These are phyloP conservation scores for Trichophyton equinum DNA, from an alignment of 2,329 filamentous ascomycete genomes.

Conservation along the genomic window DNA sequence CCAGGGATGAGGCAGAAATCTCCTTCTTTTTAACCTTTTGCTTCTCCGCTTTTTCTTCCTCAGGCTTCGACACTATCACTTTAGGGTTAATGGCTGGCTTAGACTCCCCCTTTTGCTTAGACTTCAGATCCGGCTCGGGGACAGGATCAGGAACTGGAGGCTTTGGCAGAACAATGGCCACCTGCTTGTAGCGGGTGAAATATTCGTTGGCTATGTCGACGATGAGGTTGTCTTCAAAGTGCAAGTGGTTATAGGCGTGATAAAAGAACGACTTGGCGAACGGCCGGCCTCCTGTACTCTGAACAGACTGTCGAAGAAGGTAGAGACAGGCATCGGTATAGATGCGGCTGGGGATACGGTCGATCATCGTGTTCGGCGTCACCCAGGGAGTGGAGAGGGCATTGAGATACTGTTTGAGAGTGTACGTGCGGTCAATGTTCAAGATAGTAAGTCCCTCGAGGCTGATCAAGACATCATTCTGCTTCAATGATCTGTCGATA, in stretches of 20 bases:
- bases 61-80: background rate
- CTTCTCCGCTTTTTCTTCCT: background rate
- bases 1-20: background rate
- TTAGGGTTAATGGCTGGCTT: conserved; percentile 9
- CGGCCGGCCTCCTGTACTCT: conserved; percentile 29
- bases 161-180: conserved; percentile 28
- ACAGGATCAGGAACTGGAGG: conserved; percentile 8
- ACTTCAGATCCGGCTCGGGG: conserved; percentile 12
- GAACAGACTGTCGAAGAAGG: conserved; percentile 30
- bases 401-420: conserved; percentile 32
- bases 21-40: background rate
- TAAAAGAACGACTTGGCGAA: conserved; percentile 35
- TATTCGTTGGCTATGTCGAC: conserved; percentile 27
- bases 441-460: conserved; percentile 34
- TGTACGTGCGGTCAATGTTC: conserved; percentile 35
- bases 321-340: conserved; percentile 30
- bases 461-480: conserved; percentile 34
- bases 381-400: conserved; percentile 23
- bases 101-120: conserved; percentile 15
- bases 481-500: conserved; percentile 31
- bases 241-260: conserved; percentile 31
- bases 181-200: conserved; percentile 23
- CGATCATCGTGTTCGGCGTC: background rate
- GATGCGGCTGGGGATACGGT: conserved; percentile 20
- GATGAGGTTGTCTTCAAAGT: conserved; percentile 27